Evolutionary conservation across 805 yeast genomes (phyloP), one percentile per base, ranked within the genome.

Genomic region (Lachancea thermotolerans): DNA sequence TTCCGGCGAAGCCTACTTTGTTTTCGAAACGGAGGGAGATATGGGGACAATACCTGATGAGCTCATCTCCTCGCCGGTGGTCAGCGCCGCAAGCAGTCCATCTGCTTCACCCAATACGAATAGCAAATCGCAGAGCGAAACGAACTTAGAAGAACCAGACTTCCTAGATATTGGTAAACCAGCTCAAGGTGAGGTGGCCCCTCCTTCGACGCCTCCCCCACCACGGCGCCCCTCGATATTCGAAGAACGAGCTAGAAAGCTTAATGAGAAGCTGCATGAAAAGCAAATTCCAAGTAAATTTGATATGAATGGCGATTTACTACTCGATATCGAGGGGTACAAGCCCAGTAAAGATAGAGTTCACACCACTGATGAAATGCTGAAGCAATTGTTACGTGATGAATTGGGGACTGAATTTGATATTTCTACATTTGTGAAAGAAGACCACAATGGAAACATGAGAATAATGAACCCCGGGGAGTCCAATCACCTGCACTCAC

Each of bases 1-100:
- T 49, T 96, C 95, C 7, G 99, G 99, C 11, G 99, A 93, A 65
- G 99, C 98, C 0, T 89, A 89, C 62, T 93, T 93, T 60, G 98
- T 93, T 35, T 91, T 93, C 67, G 96, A 89, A 58, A 85, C 96
- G 1, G 75, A 74, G 34, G 77, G 74, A 36, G 74, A 74, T 37
- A 58, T 64, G 9, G 69, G 68, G 32, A 75, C 77, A 48, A 81
- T 93, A 18, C 95, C 96, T 1, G 71, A 74, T 45, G 84, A 84
- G 47, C 73, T 88, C 51, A 77, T 88, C 53, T 86, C 96, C 0
- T 86, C 95, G 0, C 97, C 97, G 0, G 93, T 89, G 27, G 67
- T 84, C 29, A 78, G 85, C 45, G 81, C 86, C 1, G 67, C 72
- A 6, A 70, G 72, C 41, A 83, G 95, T 17, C 91, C 95, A 0